These are phyloP conservation scores for Buxus sempervirens DNA, from an alignment of 164 flowering plant species.

Conservation along the genomic window DNA sequence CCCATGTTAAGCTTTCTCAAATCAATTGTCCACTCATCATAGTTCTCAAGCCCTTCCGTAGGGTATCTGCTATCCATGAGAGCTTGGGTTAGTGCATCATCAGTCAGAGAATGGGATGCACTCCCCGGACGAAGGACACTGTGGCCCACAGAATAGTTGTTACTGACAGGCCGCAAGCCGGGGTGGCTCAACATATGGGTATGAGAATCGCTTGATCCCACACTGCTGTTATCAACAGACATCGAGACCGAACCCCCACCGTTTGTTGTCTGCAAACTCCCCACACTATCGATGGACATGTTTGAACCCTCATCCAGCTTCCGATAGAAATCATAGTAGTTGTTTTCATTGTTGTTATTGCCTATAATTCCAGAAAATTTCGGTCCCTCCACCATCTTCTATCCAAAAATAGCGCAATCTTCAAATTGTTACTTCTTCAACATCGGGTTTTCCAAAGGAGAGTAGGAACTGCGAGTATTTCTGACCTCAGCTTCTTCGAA, in stretches of 20 bases:
- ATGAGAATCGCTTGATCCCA: slow-evolving; percentile 36
- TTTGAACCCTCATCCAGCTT: slow-evolving; percentile 37
- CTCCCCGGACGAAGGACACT: slow-evolving; percentile 31
- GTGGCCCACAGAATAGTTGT: slow-evolving; percentile 29
- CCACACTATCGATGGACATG: slow-evolving; percentile 39
- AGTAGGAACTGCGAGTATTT: slow-evolving; percentile 5
- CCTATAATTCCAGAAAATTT: slow-evolving; percentile 31
- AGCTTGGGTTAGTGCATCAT: slow-evolving; percentile 53
- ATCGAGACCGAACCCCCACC: slow-evolving; percentile 35
- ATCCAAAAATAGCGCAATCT: not conserved
- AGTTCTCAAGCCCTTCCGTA: slow-evolving; percentile 55
- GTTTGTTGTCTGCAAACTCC: slow-evolving; percentile 28
- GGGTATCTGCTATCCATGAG: slow-evolving; percentile 53
- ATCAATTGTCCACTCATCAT: slow-evolving; percentile 75
- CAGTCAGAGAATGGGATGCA: slow-evolving; percentile 29
- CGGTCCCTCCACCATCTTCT: slow-evolving; percentile 37
- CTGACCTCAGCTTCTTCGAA: not conserved
- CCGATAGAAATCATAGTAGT: slow-evolving; percentile 26
- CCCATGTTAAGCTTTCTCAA: slow-evolving; percentile 66
- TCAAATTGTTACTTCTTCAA: slow-evolving; percentile 14
- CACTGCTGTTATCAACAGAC: slow-evolving; percentile 42
- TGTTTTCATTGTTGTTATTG: slow-evolving; percentile 22
- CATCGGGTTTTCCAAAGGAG: slow-evolving; percentile 19
- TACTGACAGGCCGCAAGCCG: slow-evolving; percentile 20
- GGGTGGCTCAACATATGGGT: slow-evolving; percentile 25